These are phyloP conservation scores for Neurospora sp. DNA, from an alignment of 495 filamentous ascomycete genomes.

Conservation along the genomic window DNA sequence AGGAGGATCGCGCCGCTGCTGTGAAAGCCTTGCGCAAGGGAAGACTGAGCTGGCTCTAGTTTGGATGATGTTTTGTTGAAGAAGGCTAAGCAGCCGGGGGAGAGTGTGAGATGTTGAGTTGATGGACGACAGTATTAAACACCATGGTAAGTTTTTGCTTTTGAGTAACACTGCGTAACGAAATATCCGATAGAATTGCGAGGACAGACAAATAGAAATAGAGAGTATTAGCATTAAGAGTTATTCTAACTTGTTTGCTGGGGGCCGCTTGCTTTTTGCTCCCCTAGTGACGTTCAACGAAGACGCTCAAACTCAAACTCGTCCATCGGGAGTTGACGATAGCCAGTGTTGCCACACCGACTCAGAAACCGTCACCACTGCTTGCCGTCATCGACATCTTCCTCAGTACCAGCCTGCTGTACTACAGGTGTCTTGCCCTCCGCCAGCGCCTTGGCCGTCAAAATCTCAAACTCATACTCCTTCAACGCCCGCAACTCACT, in stretches of 20 bases:
- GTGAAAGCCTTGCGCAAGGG: neutral
- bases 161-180: neutral
- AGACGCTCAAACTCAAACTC: neutral
- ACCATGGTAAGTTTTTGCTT: neutral
- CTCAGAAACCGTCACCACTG: conserved; percentile 7
- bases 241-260: neutral
- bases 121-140: neutral
- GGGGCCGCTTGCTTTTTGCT: neutral
- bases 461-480: conserved; percentile 93
- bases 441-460: conserved; percentile 46
- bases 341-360: neutral
- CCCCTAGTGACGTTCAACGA: neutral
- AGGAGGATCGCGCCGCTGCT: conserved; percentile 1
- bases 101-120: neutral
- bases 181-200: neutral
- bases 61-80: neutral
- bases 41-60: conserved; percentile 5
- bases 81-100: neutral
- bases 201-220: neutral
- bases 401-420: conserved; percentile 12
- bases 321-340: neutral
- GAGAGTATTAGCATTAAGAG: conserved; percentile 8
- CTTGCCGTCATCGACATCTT: conserved; percentile 8
- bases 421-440: conserved; percentile 5
- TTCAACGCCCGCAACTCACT: conserved; percentile 74